Evolutionary conservation across 352 stramenopile species (phyloP).

Genomic region (Globisporangium alternatum): DNA sequence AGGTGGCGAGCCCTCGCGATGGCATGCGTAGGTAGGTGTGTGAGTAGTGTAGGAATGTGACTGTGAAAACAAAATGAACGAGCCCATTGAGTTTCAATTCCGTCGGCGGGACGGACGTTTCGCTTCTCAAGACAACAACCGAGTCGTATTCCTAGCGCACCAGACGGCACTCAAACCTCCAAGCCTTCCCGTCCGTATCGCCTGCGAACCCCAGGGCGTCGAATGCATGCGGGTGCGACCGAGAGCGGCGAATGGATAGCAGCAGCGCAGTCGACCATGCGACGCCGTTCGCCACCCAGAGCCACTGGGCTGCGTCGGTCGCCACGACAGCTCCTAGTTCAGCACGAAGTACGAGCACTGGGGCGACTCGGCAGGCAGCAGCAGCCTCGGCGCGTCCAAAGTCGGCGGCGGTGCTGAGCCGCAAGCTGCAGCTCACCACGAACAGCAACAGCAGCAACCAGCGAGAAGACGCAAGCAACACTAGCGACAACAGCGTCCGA

Average conservation of each 20-base stretch:
- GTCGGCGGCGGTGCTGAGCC: constrained; percentile 1
- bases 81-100: not conserved
- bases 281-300: not conserved
- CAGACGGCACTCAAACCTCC: too few species aligned
- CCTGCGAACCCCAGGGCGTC: not conserved
- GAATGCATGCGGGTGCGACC: constrained; percentile 10
- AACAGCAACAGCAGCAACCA: not conserved
- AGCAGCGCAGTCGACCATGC: constrained; percentile 5
- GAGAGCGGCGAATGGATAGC: constrained; percentile 7
- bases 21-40: not conserved
- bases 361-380: not conserved
- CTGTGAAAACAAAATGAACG: not conserved
- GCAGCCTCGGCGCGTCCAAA: not conserved
- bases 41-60: not conserved
- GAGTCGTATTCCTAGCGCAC: too few species aligned
- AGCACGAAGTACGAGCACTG: not conserved
- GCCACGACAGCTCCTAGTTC: not conserved
- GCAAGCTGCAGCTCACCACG: not conserved
- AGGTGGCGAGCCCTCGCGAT: not conserved
- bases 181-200: too few species aligned
- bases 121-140: too few species aligned
- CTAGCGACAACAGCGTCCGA: not conserved
- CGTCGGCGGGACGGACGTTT: too few species aligned
- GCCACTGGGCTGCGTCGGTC: not conserved
- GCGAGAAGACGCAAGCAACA: not conserved